These are phyloP conservation scores for Hawksworthiomyces lignivorus DNA, from an alignment of 2,329 filamentous ascomycete species.

Conservation along the genomic window DNA sequence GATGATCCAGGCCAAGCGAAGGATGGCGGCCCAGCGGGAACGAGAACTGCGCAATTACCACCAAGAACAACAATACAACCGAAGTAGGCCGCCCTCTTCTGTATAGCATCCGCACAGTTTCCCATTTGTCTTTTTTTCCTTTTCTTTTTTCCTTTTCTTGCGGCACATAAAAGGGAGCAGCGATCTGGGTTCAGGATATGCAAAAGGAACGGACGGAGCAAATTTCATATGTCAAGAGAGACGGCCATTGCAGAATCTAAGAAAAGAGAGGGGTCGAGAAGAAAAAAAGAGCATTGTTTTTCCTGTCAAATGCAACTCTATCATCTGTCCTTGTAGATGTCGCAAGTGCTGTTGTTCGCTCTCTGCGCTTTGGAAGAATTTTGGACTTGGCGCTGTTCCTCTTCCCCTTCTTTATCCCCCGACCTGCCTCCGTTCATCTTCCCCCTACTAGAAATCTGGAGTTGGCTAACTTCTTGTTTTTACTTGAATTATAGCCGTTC, in stretches of 20 bases:
- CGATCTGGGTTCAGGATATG: conserved; percentile 6
- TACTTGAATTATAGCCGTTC: conserved; percentile 42
- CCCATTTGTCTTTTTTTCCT: neutral
- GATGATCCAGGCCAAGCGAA: conserved; percentile 97
- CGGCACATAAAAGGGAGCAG: conserved; percentile 8
- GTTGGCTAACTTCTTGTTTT: conserved; percentile 21
- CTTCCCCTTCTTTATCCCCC: neutral
- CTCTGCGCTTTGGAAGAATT: neutral
- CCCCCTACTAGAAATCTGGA: no score
- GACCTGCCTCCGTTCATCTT: neutral
- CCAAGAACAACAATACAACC: conserved; percentile 99
- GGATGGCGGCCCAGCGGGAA: conserved; percentile 98
- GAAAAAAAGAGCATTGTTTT: conserved; percentile 11
- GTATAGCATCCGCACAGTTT: conserved; percentile 49
- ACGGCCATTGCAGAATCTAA: conserved; percentile 4
- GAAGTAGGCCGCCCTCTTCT: conserved; percentile 85
- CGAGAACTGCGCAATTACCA: conserved; percentile 99
- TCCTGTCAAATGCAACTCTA: conserved; percentile 13
- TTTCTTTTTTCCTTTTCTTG: conserved; percentile 4
- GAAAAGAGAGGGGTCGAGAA: conserved; percentile 8
- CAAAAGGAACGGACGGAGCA: conserved; percentile 2
- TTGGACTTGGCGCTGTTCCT: neutral
- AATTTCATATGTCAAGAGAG: conserved; percentile 17
- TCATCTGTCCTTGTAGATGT: conserved; percentile 10
- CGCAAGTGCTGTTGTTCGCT: conserved; percentile 9